Percentiles rank a stretch among this genome's conserved stretches.
Evolutionary conservation across 176 grass and related monocot species (phyloP).

Genomic region (Tillandsia fasciculata): DNA sequence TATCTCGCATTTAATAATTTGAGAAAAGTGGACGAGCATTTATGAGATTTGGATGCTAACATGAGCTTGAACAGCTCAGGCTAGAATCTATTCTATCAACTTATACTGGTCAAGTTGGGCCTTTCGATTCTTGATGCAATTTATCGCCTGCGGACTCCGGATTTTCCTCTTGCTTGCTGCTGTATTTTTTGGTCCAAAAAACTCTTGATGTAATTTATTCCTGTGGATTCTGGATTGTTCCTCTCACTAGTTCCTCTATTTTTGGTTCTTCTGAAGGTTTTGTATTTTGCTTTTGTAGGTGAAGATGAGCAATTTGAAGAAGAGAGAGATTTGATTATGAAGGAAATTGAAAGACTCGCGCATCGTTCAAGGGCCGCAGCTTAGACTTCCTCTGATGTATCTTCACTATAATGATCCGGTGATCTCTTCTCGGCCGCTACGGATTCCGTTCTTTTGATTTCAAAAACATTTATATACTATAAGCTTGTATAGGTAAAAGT

Average conservation of each 20-base stretch:
- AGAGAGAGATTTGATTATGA: constrained; percentile 64
- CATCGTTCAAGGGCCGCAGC: constrained; percentile 2
- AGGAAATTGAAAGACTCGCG: constrained; percentile 65
- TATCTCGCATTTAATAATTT: no score
- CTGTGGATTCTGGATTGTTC: background rate
- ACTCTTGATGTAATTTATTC: no score
- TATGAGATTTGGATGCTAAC: no score
- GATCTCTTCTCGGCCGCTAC: background rate
- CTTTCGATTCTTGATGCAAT: no score
- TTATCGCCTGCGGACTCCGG: no score
- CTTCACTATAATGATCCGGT: background rate
- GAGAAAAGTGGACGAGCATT: no score
- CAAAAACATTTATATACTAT: constrained; percentile 19
- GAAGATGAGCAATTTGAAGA: constrained; percentile 97
- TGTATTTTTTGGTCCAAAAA: no score
- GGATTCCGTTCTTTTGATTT: constrained; percentile 2
- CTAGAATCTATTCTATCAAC: no score
- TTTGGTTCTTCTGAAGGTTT: background rate
- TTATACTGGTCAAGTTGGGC: no score
- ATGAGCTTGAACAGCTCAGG: no score
- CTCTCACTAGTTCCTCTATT: background rate
- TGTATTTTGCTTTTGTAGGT: constrained; percentile 24
- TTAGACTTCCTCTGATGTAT: constrained; percentile 1
- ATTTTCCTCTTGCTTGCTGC: no score
- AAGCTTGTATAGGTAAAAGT: constrained; percentile 31